Evolutionary conservation across 2,329 filamentous ascomycete species (phyloP), one percentile per base, ranked within the genome.

Genomic region (Colletotrichum chlorophyti): DNA sequence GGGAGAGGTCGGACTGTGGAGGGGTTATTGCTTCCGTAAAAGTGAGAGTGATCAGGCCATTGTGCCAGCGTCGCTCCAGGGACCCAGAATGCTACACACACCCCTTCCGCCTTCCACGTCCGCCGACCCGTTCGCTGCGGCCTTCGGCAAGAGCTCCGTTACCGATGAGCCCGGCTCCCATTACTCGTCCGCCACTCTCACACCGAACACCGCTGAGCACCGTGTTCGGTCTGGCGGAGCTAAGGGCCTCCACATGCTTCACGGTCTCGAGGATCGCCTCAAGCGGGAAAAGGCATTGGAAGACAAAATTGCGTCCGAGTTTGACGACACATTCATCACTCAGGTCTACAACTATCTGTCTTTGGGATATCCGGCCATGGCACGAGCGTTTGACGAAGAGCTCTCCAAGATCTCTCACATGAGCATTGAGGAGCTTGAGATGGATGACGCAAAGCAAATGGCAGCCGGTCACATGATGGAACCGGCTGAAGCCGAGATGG

Each of bases 281-380:
- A 74, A 73, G 57, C 74, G 76, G 55, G 81, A 83, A 63, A 82
- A 82, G 68, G 77, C 72, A 6, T 73, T 74, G 11, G 76, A 84
- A 62, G 81, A 83, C 48, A 80, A 81, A 65, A 83, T 87, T 59
- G 69, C 76, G 4, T 73, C 74, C 49, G 93, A 97, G 72, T 96
- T 95, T 67, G 81, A 88, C 60, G 91, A 97, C 70, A 80, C 80
- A 4, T 97, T 97, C 70, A 86, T 97, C 53, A 97, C 93, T 0
- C 94, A 98, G 73, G 93, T 98, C 7, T 98, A 96, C 81, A 97
- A 98, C 73, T 98, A 98, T 73, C 82, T 98, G 14, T 96, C 92
- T 0, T 83, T 98, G 5, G 94, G 94, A 5, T 97, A 97, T 72
- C 93, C 94, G 3, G 88, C 91, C 29, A 86, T 93, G 67, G 94